Evolutionary conservation across 164 flowering plant genomes (phyloP), one percentile per base, ranked within the genome.

Genomic region (Pachysandra terminalis): DNA sequence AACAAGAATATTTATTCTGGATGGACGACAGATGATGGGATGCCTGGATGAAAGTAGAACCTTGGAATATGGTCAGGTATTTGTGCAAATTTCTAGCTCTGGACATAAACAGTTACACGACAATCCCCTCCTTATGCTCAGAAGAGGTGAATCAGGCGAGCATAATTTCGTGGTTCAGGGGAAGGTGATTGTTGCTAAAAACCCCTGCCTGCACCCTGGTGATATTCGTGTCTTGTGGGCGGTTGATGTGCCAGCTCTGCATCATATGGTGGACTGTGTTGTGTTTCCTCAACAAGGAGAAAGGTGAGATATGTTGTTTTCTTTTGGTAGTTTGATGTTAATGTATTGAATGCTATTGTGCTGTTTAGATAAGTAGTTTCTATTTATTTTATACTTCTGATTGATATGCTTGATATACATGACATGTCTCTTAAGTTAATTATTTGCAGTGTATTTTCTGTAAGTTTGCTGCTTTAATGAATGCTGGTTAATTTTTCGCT

Each of bases 41-140:
- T 91, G 97, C 63, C 78, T 95, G 4, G 98, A 95, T 74, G 98
- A 95, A 78, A 94, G 75, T n/a, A n/a, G n/a, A n/a, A n/a, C n/a
- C n/a, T n/a, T n/a, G n/a, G n/a, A n/a, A n/a, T n/a, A n/a, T n/a
- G 98, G 98, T 12, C 79, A 94, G 77, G 97, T 91, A 10, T 90
- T 91, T 79, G 87, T 94, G 66, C 90, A 90, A 45, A 70, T 69
- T 70, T 88, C 98, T 65, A 63, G 73, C 22, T 41, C 73, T 40
- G 77, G 79, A 5, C 27, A 9, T 6, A 27, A 72, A 16, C 67
- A 65, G 25, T 56, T 68, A 23, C n/a, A 25, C 52, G 74, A 60
- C 21, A 68, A 70, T 64, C 71, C 72, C 27, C 27, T 55, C 21
- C 21, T 61, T 35, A 40, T 53, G 37, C 15, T 12, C 28, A 9